Conservation (phyloP, 139 green algal genomes). For the Parachlorella kessleri region DNA sequence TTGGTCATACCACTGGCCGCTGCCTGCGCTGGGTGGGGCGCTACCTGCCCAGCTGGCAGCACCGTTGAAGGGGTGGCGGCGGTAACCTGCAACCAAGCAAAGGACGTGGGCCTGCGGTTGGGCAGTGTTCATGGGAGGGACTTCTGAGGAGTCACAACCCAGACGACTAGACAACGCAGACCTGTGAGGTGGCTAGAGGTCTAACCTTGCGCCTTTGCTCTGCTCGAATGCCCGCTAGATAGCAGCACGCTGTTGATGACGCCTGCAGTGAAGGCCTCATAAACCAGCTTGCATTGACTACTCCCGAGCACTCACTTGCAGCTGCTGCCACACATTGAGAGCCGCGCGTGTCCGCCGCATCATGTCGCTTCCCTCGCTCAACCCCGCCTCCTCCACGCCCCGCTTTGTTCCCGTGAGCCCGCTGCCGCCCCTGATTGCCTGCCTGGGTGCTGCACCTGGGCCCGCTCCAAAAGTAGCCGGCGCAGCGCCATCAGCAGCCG, state of each 20-base stretch:
- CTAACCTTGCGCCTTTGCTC: no score
- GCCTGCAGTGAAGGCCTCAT: not conserved
- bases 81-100: slow-evolving; percentile 23
- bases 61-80: slow-evolving; percentile 76
- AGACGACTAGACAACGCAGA: not conserved
- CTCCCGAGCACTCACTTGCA: slow-evolving; percentile 30
- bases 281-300: not conserved
- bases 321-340: slow-evolving; percentile 65
- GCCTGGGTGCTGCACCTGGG: not conserved
- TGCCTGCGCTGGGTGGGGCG: not conserved
- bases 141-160: not conserved
- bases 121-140: not conserved
- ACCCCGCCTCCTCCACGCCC: not conserved
- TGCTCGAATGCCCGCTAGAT: not conserved
- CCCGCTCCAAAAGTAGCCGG: no score
- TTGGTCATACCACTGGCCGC: not conserved
- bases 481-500: no score
- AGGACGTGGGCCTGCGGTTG: not conserved
- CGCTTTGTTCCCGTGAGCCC: not conserved
- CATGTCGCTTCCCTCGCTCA: slow-evolving; percentile 11
- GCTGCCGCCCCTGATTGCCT: no score
- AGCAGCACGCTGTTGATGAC: not conserved
- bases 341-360: slow-evolving; percentile 43
- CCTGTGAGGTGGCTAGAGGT: no score
- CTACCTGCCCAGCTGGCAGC: slow-evolving; percentile 23